A percentile compares a stretch with the other conserved stretches of the same genome.
phyloP scores from a whole-genome alignment of 192 early-diverging fungal genomes.

The Coemansia javaensis region DNA sequence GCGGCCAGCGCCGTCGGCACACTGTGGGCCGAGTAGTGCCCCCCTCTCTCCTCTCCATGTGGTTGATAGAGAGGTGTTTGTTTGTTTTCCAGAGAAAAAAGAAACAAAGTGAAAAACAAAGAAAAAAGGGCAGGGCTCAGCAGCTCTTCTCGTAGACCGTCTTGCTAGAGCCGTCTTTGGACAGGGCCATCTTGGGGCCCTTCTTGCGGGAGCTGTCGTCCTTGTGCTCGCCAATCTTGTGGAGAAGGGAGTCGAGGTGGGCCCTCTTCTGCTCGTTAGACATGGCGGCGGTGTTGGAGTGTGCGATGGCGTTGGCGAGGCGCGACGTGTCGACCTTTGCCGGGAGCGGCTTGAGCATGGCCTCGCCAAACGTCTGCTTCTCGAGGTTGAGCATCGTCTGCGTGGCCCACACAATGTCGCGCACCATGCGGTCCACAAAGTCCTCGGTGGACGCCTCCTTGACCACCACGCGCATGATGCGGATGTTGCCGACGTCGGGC shows the following conservation, averaged over 20 bases:
- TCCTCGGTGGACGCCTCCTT: conserved; percentile 56
- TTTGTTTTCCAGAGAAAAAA: neutral
- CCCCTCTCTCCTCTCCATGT: too few species aligned
- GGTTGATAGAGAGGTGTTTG: too few species aligned
- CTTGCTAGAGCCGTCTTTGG: conserved; percentile 14
- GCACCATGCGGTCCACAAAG: conserved; percentile 48
- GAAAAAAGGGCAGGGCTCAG: neutral
- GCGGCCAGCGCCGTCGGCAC: conserved; percentile 15
- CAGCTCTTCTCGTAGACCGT: conserved; percentile 32
- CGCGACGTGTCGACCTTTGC: conserved; percentile 22
- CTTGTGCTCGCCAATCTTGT: conserved; percentile 32
- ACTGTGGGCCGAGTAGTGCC: neutral
- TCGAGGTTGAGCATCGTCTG: conserved; percentile 46
- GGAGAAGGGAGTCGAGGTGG: conserved; percentile 28
- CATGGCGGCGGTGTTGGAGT: conserved; percentile 8
- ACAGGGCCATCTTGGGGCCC: conserved; percentile 5
- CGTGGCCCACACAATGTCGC: conserved; percentile 53
- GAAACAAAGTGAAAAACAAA: too few species aligned
- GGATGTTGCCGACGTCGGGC: conserved; percentile 37
- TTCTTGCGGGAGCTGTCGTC: neutral
- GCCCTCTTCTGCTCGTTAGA: conserved; percentile 9
- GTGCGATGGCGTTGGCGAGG: conserved; percentile 21
- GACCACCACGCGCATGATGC: conserved; percentile 65
- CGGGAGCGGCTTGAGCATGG: conserved; percentile 28
- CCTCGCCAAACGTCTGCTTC: conserved; percentile 27